phyloP scores from a whole-genome alignment of 768 basidiomycete genomes.

The Erythrobasidium yunnanense region DNA sequence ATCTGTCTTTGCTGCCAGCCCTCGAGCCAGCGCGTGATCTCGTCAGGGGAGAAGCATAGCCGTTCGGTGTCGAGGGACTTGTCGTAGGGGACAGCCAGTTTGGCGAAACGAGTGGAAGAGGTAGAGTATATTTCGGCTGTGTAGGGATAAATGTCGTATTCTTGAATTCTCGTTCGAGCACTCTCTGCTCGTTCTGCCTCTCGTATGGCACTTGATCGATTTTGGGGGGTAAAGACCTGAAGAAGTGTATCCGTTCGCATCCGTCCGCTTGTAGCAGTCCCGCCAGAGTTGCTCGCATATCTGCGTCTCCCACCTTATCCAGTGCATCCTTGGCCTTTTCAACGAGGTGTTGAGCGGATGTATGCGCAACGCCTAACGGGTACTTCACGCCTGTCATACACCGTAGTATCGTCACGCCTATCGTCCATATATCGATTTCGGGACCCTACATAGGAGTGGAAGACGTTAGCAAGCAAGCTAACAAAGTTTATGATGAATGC shows the following conservation, averaged over 20 bases:
- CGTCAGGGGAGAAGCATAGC: too few species aligned
- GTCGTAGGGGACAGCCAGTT: background rate
- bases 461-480: background rate
- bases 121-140: conserved; percentile 41
- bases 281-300: conserved; percentile 37
- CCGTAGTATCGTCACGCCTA: conserved; percentile 44
- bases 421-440: conserved; percentile 47
- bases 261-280: conserved; percentile 43
- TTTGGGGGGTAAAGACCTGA: conserved; percentile 37
- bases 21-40: background rate
- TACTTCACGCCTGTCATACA: conserved; percentile 42
- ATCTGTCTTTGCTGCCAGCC: background rate
- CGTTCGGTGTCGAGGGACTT: background rate
- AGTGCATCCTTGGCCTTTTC: conserved; percentile 42
- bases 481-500: background rate
- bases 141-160: conserved; percentile 41
- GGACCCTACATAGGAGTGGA: conserved; percentile 36
- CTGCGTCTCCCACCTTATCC: conserved; percentile 35
- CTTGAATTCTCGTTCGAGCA: conserved; percentile 41
- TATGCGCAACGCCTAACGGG: conserved; percentile 44
- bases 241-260: conserved; percentile 39
- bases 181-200: background rate
- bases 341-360: conserved; percentile 38
- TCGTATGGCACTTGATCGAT: conserved; percentile 19
- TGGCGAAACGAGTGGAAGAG: conserved; percentile 30